These are phyloP conservation scores for Dactylorhiza incarnata DNA, from an alignment of 106 monocot species.

Conservation along the genomic window DNA sequence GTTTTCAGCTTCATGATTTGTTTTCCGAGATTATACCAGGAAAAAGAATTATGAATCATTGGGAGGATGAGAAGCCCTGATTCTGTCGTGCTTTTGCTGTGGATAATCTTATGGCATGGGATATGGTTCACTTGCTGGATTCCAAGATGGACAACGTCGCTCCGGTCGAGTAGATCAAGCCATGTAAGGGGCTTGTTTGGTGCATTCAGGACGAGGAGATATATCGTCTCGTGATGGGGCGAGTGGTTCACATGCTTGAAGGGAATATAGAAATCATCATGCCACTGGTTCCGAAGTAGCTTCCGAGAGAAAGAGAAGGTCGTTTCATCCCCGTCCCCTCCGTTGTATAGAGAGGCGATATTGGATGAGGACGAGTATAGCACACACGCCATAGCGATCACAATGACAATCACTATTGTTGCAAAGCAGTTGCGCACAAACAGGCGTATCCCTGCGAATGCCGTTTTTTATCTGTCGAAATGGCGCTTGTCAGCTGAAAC, in stretches of 20 bases:
- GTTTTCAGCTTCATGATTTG: slow-evolving; percentile 10
- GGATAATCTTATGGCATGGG: not conserved
- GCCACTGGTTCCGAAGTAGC: slow-evolving; percentile 15
- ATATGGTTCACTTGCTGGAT: not conserved
- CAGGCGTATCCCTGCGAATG: no score
- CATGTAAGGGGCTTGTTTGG: slow-evolving; percentile 12
- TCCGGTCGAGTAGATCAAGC: not conserved
- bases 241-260: slow-evolving; percentile 20
- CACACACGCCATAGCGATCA: no score
- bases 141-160: not conserved
- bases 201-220: slow-evolving; percentile 17
- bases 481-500: no score
- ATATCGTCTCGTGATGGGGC: slow-evolving; percentile 9
- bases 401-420: no score
- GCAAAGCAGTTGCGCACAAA: no score
- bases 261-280: slow-evolving; percentile 13
- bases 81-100: not conserved
- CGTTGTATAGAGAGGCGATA: no score
- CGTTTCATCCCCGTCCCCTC: no score
- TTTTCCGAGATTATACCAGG: slow-evolving; percentile 9
- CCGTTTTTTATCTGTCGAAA: no score
- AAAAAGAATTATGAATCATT: not conserved
- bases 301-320: no score
- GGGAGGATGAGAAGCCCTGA: not conserved
- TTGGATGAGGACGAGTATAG: no score